Evolutionary conservation across 352 stramenopile species (phyloP).

Genomic region (Phytophthora tubulina): DNA sequence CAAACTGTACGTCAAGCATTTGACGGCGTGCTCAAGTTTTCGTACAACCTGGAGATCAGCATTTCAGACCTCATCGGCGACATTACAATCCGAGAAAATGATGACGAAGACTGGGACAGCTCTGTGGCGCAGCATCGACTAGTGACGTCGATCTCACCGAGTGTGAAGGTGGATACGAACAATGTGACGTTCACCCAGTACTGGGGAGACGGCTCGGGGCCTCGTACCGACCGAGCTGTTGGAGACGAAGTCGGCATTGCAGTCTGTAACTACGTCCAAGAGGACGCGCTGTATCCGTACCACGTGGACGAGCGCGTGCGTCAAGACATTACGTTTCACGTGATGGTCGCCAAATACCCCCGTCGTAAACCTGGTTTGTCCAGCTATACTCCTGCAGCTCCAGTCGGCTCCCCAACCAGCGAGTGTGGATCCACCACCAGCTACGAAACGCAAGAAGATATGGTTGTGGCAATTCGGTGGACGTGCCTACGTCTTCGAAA

Average conservation of each 20-base stretch:
- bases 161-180: slow-evolving; percentile 52
- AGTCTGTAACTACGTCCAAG: slow-evolving; percentile 57
- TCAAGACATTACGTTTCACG: slow-evolving; percentile 58
- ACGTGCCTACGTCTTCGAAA: slow-evolving; percentile 48
- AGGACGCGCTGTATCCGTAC: slow-evolving; percentile 63
- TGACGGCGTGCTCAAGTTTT: slow-evolving; percentile 56
- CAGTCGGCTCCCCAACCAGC: slow-evolving; percentile 2
- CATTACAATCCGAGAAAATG: slow-evolving; percentile 57
- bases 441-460: slow-evolving; percentile 19
- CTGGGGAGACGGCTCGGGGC: slow-evolving; percentile 34
- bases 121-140: slow-evolving; percentile 50
- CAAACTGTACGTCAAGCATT: slow-evolving; percentile 49
- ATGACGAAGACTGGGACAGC: slow-evolving; percentile 44
- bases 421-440: not conserved
- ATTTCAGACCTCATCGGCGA: slow-evolving; percentile 50
- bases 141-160: slow-evolving; percentile 42
- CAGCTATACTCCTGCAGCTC: not conserved
- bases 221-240: slow-evolving; percentile 15
- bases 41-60: slow-evolving; percentile 57
- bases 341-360: slow-evolving; percentile 44
- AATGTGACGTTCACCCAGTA: slow-evolving; percentile 52
- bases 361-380: slow-evolving; percentile 11
- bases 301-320: slow-evolving; percentile 42
- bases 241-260: slow-evolving; percentile 41
- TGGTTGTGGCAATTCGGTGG: slow-evolving; percentile 46